Percentiles rank a stretch among this genome's conserved stretches.
Evolutionary conservation across 2,329 filamentous ascomycete genomes (phyloP).

Genomic region (Erysiphe pulchra): DNA sequence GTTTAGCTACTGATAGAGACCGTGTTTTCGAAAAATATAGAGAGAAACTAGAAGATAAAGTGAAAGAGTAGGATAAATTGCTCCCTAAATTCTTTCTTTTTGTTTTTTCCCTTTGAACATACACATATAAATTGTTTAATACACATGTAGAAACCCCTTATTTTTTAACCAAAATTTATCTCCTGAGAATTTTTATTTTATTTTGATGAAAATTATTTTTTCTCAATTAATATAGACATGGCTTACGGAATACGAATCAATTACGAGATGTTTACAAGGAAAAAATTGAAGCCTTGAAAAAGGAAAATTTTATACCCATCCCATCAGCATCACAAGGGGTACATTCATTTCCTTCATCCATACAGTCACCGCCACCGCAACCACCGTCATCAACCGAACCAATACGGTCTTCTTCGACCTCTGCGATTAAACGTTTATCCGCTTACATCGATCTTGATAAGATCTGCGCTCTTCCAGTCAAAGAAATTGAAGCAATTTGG

Average conservation of each 20-base stretch:
- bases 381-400: slow-evolving; percentile 12
- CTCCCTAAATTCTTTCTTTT: neutral
- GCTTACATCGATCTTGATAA: slow-evolving; percentile 63
- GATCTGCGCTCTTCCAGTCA: slow-evolving; percentile 39
- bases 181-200: too few relatives aligned
- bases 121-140: neutral
- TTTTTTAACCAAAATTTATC: neutral
- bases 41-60: slow-evolving; percentile 63
- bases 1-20: slow-evolving; percentile 53
- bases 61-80: slow-evolving; percentile 25
- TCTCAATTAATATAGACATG: slow-evolving; percentile 19
- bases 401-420: slow-evolving; percentile 10
- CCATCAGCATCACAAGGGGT: neutral
- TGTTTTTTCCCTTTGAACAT: neutral
- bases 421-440: slow-evolving; percentile 28
- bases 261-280: slow-evolving; percentile 66
- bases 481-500: slow-evolving; percentile 77
- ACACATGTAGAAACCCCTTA: neutral
- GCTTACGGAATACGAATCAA: slow-evolving; percentile 42
- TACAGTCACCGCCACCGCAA: slow-evolving; percentile 11
- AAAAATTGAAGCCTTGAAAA: slow-evolving; percentile 49
- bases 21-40: slow-evolving; percentile 64
- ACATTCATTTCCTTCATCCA: slow-evolving; percentile 1
- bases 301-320: slow-evolving; percentile 28
- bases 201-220: neutral